phyloP scores from a whole-genome alignment of 177 flowering plant genomes.

The Vitis hybrid region DNA sequence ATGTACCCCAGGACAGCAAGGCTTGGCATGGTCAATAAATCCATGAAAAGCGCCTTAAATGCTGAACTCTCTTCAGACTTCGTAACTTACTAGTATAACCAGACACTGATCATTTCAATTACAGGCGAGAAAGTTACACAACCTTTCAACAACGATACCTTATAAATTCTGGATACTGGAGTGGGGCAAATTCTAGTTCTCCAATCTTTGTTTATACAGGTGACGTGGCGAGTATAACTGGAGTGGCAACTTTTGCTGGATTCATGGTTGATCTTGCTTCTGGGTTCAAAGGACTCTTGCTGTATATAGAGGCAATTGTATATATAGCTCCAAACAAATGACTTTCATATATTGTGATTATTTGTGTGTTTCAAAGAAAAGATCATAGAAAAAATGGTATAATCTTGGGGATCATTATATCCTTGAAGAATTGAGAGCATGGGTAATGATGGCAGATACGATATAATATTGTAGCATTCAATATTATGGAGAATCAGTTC shows the following conservation, averaged over 20 bases:
- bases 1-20: not conserved
- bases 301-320: slow-evolving; percentile 44
- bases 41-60: not conserved
- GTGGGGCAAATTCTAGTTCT: slow-evolving; percentile 26
- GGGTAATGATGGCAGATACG: no score
- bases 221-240: slow-evolving; percentile 17
- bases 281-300: slow-evolving; percentile 33
- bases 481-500: slow-evolving; percentile 50
- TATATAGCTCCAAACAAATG: no score
- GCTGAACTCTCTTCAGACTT: slow-evolving; percentile 1
- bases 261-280: slow-evolving; percentile 29
- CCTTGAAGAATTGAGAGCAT: no score
- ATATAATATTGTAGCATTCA: slow-evolving; percentile 34
- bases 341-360: no score
- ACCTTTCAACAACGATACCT: slow-evolving; percentile 36
- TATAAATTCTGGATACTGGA: slow-evolving; percentile 34
- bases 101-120: slow-evolving; percentile 46
- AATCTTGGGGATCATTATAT: not conserved
- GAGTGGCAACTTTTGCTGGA: slow-evolving; percentile 2
- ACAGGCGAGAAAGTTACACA: slow-evolving; percentile 28
- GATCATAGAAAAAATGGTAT: no score
- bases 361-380: no score
- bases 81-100: slow-evolving; percentile 18
- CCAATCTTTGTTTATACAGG: slow-evolving; percentile 39
- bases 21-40: not conserved